Evolutionary conservation across 164 flowering plant species (phyloP), one percentile per base, ranked within the genome.

Genomic region (Kingdonia uniflora): DNA sequence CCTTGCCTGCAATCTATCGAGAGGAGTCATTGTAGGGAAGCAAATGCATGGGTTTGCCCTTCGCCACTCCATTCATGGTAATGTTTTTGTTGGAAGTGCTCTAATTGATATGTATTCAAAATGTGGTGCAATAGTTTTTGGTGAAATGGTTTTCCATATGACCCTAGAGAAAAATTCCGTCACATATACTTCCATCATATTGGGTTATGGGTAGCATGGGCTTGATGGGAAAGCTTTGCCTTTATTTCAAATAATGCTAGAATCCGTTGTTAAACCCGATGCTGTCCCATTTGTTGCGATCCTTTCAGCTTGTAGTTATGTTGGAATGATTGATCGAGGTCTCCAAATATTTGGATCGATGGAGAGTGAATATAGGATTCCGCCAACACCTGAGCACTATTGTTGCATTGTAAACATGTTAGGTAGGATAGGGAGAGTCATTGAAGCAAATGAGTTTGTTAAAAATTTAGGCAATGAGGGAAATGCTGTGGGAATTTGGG

Each of bases 201-300:
- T 77, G 60, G 85, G 84, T 19, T 88, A 78, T 58, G 98, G 92
- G 25, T 88, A 84, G 40, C 90, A 92, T 72, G 96, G 98, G n/a
- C 71, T 74, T 65, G 88, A 85, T 20, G 78, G 77, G 49, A 75
- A 53, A 63, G 95, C 98, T 51, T 57, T 87, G 11, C 65, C 70
- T 22, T 41, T 91, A 44, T 87, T 85, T 52, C 29, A 59, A 38
- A 69, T 75, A 26, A 80, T 88, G 89, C 64, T 53, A 42, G 55
- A 26, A 46, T 59, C 52, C 33, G 75, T 75, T 33, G 58, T 88
- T 44, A 49, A 65, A 57, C 96, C 95, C 5, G 94, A 92, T 76
- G 71, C 80, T 1, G 39, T 88, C 58, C 76, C 98, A 38, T 75
- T 85, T 48, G 80, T 88, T 50, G 96, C 96, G 5, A 64, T 80